Evolutionary conservation across 2,329 filamentous ascomycete species (phyloP), one percentile per base, ranked within the genome.

Genomic region (Ceratocystis huliohia): DNA sequence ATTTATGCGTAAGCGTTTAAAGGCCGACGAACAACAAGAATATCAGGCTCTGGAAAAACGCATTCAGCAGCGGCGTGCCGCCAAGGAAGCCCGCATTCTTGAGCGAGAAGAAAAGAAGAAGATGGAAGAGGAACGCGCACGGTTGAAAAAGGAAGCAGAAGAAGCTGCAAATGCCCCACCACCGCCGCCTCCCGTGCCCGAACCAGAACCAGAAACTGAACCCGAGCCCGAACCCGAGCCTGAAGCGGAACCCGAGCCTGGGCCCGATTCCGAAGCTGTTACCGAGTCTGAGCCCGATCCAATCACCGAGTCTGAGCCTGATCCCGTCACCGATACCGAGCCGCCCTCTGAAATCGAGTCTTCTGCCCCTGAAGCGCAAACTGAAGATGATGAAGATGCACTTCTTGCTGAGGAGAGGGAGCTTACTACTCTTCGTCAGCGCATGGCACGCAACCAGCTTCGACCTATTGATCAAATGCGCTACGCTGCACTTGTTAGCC

Each of bases 311-410:
- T 65, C 66, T 28, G 66, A 67, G 28, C 66, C 66, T 10, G 66
- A 67, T 41, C 66, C 66, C 5, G 64, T 66, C 15, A 68, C 66
- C 48, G 66, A 68, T 33, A 68, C 66, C 6, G 66, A 68, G 48
- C 66, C 66, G 13, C 66, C 66, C 22, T 68, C 66, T 13, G 66
- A 68, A 45, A 65, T 68, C 30, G 66, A 68, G 61, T 68, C 66
- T 10, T 68, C 66, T 10, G 66, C 64, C 8, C 64, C 66, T 2
- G 66, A 68, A 45, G 64, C 66, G 2, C 66, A 61, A 33, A 68
- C 66, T 33, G 66, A 68, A 45, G 66, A 68, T 28, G 66, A 68
- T 17, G 66, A 66, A 44, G 64, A 65, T 20, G 64, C 56, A 3
- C 37, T 56, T 46, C 37, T 45, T 46, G 64, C 59, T 28, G 66